Evolutionary conservation across 2,329 filamentous ascomycete genomes (phyloP).

Genomic region (Xylogone sp.): DNA sequence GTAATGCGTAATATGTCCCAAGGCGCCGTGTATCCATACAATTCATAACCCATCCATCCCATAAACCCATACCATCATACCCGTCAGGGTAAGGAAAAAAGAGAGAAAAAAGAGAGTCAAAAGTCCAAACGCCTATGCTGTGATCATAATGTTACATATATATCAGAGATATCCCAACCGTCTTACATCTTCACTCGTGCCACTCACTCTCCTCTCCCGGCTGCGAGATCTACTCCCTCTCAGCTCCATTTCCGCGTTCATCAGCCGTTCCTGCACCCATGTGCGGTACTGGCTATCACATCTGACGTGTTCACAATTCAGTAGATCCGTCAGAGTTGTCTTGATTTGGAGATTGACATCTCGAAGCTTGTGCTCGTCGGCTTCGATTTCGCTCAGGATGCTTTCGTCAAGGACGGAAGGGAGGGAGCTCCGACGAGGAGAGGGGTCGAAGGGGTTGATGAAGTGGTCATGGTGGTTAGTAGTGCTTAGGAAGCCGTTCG

Average conservation of each 20-base stretch:
- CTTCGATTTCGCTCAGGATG: slow-evolving; percentile 16
- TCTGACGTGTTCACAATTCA: slow-evolving; percentile 48
- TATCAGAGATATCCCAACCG: not conserved
- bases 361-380: slow-evolving; percentile 34
- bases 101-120: too few species aligned
- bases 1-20: too few species aligned
- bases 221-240: slow-evolving; percentile 20
- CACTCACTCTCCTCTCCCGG: slow-evolving; percentile 17
- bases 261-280: slow-evolving; percentile 48
- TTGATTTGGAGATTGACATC: slow-evolving; percentile 50
- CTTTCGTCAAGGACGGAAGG: slow-evolving; percentile 21
- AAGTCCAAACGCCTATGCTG: too few species aligned
- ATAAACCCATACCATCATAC: too few species aligned
- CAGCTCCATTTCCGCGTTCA: slow-evolving; percentile 48
- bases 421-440: slow-evolving; percentile 9
- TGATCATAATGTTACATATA: too few species aligned
- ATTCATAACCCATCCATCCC: too few species aligned
- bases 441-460: slow-evolving; percentile 5
- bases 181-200: slow-evolving; percentile 12
- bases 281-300: slow-evolving; percentile 40
- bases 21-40: too few species aligned
- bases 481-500: not conserved
- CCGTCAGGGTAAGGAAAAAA: too few species aligned
- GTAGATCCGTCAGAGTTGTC: slow-evolving; percentile 46
- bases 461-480: not conserved